Evolutionary conservation across 176 grass and related monocot genomes (phyloP), one percentile per base, ranked within the genome.

Genomic region (Coix lacrymajobi): DNA sequence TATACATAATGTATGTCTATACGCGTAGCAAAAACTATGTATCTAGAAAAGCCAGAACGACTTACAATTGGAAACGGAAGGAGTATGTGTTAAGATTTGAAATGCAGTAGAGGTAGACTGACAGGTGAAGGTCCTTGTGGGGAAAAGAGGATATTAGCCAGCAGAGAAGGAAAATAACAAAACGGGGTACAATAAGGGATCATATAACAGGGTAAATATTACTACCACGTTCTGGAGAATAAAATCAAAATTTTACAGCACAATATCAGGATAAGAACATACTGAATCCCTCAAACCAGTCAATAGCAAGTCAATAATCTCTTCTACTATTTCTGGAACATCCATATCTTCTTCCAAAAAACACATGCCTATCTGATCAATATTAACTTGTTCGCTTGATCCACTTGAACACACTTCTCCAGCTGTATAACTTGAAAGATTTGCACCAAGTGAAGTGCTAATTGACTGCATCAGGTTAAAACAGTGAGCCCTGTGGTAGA

Each of bases 261-360:
- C 20, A 77, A 57, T 77, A 66, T 77, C 52, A 40, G 40, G 67
- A 82, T 69, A 46, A 78, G 77, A 76, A 91, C 90, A 80, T 95
- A 98, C 96, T 6, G 92, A 93, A 91, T 98, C 96, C 87, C 85
- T 91, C 62, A 98, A 81, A 77, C 96, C 91, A 91, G 87, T 94
- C 88, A 98, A 83, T 71, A 95, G 72, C 38, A 91, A 90, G 66
- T 98, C 92, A 40, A 95, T 90, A 73, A 93, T 91, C 80, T 95
- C 92, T 84, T 98, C 96, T 31, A 92, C 91, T 62, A 60, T 88
- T 95, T 95, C 96, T 79, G 96, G 92, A 76, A 98, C 87, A 88
- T 98, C 92, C 90, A 98, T 93, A 73, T 90, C 92, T 88, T 94
- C 91, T 76, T 98, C 92, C 32, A 88, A 54, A 20, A 25, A 81